Evolutionary conservation across 768 basidiomycete species (phyloP).

Genomic region (Lentinula lateritia): DNA sequence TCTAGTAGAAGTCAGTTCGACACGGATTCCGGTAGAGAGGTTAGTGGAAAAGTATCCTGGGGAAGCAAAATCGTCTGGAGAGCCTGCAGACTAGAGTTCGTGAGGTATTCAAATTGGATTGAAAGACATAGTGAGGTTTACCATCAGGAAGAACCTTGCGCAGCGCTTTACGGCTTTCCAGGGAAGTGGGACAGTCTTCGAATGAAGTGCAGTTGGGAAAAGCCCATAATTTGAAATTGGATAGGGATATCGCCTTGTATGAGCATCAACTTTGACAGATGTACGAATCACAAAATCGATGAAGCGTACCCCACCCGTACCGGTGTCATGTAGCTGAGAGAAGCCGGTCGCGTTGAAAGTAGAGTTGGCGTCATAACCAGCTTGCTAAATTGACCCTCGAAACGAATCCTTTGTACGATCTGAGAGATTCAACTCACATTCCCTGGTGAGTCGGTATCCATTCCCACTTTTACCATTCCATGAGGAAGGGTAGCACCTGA

Average conservation of each 20-base stretch:
- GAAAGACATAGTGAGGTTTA: slow-evolving; percentile 13
- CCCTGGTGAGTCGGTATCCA: slow-evolving; percentile 63
- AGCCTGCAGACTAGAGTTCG: slow-evolving; percentile 27
- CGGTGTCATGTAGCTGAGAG: slow-evolving; percentile 55
- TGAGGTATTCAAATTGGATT: not conserved
- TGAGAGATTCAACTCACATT: slow-evolving; percentile 32
- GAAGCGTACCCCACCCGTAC: slow-evolving; percentile 53
- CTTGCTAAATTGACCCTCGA: slow-evolving; percentile 27
- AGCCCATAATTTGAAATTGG: slow-evolving; percentile 59
- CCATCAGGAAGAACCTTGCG: slow-evolving; percentile 45
- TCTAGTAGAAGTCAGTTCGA: slow-evolving; percentile 55
- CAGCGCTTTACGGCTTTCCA: slow-evolving; percentile 39
- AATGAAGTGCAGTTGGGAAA: slow-evolving; percentile 44
- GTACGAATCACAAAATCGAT: not conserved
- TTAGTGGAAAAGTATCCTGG: slow-evolving; percentile 66
- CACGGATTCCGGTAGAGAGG: slow-evolving; percentile 52
- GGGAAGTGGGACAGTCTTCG: slow-evolving; percentile 44
- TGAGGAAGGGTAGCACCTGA: slow-evolving; percentile 60
- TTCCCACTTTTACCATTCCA: slow-evolving; percentile 65
- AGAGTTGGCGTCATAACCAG: slow-evolving; percentile 40
- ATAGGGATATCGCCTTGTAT: slow-evolving; percentile 43
- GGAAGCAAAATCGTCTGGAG: slow-evolving; percentile 57
- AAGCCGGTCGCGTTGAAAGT: slow-evolving; percentile 43
- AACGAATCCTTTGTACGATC: not conserved
- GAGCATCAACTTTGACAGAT: not conserved